These are phyloP conservation scores for Rutidosis leptorrhynchoides DNA, from an alignment of 129 eudicot species.

Conservation along the genomic window DNA sequence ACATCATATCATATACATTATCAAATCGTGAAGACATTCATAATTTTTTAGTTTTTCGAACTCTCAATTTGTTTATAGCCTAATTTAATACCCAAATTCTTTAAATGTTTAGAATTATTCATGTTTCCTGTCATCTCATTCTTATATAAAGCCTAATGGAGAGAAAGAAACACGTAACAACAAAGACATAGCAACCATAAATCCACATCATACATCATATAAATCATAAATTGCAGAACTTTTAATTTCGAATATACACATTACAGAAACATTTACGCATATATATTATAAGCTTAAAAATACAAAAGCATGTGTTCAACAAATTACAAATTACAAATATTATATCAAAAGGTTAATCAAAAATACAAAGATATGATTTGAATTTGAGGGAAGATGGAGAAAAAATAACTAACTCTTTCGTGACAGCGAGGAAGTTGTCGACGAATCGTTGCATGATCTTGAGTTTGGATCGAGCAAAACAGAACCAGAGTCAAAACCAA, in stretches of 20 bases:
- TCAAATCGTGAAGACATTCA: neutral
- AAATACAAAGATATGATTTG: conserved; percentile 5
- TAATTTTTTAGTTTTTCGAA: too few species aligned
- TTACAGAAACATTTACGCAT: neutral
- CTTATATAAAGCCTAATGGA: neutral
- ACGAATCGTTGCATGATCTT: conserved; percentile 63
- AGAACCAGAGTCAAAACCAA: neutral
- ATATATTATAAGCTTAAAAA: neutral
- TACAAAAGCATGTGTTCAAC: neutral
- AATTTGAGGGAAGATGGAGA: neutral
- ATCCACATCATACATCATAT: neutral
- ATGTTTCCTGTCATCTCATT: neutral
- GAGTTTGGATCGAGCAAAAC: neutral
- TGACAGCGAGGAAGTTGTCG: conserved; percentile 76
- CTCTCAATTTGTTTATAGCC: neutral
- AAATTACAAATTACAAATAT: too few species aligned
- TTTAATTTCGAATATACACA: neutral
- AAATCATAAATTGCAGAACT: neutral
- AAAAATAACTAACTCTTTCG: conserved; percentile 63
- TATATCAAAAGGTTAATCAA: neutral
- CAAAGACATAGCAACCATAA: neutral
- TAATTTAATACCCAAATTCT: neutral
- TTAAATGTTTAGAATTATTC: neutral
- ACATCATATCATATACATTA: neutral
- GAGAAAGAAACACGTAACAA: neutral